Evolutionary conservation across 345 rosid genomes (phyloP).

Genomic region (Fremontodendron californicum): DNA sequence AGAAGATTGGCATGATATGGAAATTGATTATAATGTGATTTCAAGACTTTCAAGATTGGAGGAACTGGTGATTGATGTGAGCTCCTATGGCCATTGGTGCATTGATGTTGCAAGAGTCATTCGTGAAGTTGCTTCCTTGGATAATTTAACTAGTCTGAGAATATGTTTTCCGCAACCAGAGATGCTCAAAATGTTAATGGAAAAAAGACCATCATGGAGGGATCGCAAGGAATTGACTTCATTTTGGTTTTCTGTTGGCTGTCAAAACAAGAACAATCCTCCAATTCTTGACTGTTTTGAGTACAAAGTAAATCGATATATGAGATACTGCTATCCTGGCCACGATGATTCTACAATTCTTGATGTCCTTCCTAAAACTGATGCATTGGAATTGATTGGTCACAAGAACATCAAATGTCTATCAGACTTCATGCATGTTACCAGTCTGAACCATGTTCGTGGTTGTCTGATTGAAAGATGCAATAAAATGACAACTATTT

Average conservation of each 20-base stretch:
- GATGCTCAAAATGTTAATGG: not conserved
- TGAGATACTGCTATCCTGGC: constrained; percentile 20
- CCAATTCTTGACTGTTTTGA: constrained; percentile 19
- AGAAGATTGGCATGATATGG: not conserved
- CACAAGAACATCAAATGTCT: not conserved
- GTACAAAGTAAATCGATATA: constrained; percentile 19
- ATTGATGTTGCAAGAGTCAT: constrained; percentile 14
- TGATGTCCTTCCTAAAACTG: constrained; percentile 9
- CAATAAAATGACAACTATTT: not conserved
- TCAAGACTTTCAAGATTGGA: constrained; percentile 29
- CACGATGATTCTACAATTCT: not conserved
- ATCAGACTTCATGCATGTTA: constrained; percentile 10
- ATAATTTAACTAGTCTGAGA: constrained; percentile 20
- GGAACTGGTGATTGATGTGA: constrained; percentile 29
- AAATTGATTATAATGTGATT: constrained; percentile 15
- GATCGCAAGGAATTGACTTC: not conserved
- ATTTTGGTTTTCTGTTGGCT: constrained; percentile 24
- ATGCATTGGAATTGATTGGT: constrained; percentile 14
- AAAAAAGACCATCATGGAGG: constrained; percentile 11
- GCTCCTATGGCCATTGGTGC: constrained; percentile 19
- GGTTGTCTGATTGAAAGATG: not conserved
- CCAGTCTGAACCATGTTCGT: not conserved
- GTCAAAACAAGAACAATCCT: constrained; percentile 10
- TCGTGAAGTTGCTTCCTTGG: constrained; percentile 21
- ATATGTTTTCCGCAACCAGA: constrained; percentile 20